Conservation (phyloP, 805 yeast species). For the Tetrapisispora taiwanensis region DNA sequence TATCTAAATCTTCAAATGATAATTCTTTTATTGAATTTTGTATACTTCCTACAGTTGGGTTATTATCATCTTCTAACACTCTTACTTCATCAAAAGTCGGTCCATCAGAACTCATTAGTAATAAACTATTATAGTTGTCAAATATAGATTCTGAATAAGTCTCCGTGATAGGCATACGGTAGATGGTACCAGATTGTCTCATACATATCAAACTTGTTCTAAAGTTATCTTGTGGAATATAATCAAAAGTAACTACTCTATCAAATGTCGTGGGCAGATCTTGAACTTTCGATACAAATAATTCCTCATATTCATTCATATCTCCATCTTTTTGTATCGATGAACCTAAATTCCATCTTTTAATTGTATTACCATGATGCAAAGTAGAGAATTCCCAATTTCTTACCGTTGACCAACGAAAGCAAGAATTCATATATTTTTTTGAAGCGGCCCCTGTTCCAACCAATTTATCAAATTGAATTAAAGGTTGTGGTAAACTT, state of each 20-base stretch:
- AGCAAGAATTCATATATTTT: slow-evolving; percentile 52
- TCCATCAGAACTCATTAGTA: slow-evolving; percentile 37
- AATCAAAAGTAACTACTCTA: slow-evolving; percentile 77
- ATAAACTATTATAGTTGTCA: slow-evolving; percentile 58
- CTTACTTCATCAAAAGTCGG: slow-evolving; percentile 22
- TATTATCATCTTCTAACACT: slow-evolving; percentile 14
- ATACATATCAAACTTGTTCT: slow-evolving; percentile 69
- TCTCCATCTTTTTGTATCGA: slow-evolving; percentile 31
- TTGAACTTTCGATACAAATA: slow-evolving; percentile 66
- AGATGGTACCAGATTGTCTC: slow-evolving; percentile 84
- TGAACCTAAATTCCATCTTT: slow-evolving; percentile 70
- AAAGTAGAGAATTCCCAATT: slow-evolving; percentile 69
- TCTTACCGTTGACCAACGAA: slow-evolving; percentile 55
- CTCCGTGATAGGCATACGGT: slow-evolving; percentile 65
- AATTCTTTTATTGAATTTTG: slow-evolving; percentile 14
- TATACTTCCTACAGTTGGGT: slow-evolving; percentile 14
- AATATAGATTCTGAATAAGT: slow-evolving; percentile 53
- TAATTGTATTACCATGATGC: slow-evolving; percentile 64
- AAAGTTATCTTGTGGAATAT: slow-evolving; percentile 48
- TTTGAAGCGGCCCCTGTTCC: slow-evolving; percentile 48
- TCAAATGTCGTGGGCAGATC: slow-evolving; percentile 71
- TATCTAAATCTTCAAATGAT: slow-evolving; percentile 27
- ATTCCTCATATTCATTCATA: slow-evolving; percentile 37
- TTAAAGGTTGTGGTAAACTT: slow-evolving; percentile 42
- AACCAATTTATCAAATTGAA: slow-evolving; percentile 51